Evolutionary conservation across 2,329 filamentous ascomycete species (phyloP).

Genomic region (Ophiognomonia clavigignenti-juglandacearum): DNA sequence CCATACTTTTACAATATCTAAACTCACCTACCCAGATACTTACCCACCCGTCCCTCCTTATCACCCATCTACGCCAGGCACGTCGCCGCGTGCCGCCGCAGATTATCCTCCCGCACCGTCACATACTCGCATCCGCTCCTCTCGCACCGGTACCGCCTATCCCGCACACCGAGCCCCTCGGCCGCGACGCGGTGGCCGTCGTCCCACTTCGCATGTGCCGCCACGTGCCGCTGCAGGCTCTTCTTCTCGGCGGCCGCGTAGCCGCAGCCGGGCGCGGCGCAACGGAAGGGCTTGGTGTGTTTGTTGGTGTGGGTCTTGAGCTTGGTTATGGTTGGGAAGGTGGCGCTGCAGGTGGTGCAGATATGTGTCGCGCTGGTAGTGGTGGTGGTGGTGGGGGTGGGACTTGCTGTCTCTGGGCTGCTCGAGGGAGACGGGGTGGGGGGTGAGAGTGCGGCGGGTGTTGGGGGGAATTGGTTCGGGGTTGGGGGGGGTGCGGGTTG

Average conservation of each 20-base stretch:
- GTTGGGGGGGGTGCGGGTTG: no score
- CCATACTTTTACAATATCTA: no score
- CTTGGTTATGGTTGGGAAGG: slow-evolving; percentile 8
- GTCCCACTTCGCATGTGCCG: slow-evolving; percentile 11
- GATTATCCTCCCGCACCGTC: slow-evolving; percentile 11
- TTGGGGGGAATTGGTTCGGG: no score
- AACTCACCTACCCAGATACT: no score
- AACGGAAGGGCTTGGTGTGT: slow-evolving; percentile 14
- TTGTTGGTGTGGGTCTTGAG: slow-evolving; percentile 14
- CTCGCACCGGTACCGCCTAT: slow-evolving; percentile 1
- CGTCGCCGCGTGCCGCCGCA: slow-evolving; percentile 7
- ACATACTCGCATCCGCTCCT: slow-evolving; percentile 7
- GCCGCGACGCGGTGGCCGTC: slow-evolving; percentile 11
- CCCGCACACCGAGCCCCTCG: neutral
- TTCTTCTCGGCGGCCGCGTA: slow-evolving; percentile 14
- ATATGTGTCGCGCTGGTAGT: no score
- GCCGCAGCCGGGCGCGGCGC: slow-evolving; percentile 5
- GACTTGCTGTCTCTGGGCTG: no score
- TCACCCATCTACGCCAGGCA: no score
- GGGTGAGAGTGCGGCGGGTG: no score
- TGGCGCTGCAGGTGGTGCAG: slow-evolving; percentile 7
- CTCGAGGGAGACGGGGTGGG: no score
- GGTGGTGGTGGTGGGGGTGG: no score
- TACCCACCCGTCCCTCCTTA: no score
- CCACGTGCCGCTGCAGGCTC: slow-evolving; percentile 13